Evolutionary conservation across 192 early-diverging fungal species (phyloP), one percentile per base, ranked within the genome.

Genomic region (Entomortierella chlamydospora): DNA sequence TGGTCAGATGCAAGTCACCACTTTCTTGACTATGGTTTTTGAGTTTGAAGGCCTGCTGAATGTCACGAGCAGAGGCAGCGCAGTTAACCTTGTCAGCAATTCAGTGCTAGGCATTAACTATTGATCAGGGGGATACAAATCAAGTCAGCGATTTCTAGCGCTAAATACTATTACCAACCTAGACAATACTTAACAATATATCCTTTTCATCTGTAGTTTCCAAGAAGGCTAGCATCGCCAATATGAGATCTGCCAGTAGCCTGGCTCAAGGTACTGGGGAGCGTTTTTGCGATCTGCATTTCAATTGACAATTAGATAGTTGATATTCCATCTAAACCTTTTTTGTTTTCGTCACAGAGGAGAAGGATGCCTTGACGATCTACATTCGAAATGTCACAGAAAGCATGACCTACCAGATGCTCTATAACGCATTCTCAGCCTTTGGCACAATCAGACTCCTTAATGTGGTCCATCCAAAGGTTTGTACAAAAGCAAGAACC

Each of bases 371-470:
- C 2, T 30, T 68, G 30, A 76, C 72, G 6, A 80, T 84, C 67
- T 82, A 82, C 39, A 68, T 82, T 42, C 74, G 81, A 52, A 71
- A 81, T 62, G 79, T 84, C 22, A 66, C 58, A 26, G 61, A 73
- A 45, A 57, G 31, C 15, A 50, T 81, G 26, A 82, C 76, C 20
- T 73, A 76, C 22, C 76, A 80, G 4, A 64, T 72, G 55, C 68
- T 85, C 25, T 64, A 79, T 20, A 72, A 85, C 5, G 83, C 76
- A 0, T 82, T 85, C 31, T 73, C 71, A 23, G 68, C 45, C 34
- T 85, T 82, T 80, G 83, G 81, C 26, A 64, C 54, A 29, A 70
- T 82, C 47, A 64, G 78, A 22, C 55, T 72, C 10, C 33, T 82
- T 7, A 82, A 67, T 37, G 51, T 60, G 0, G 56, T 73, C 43